These are phyloP conservation scores for Pseudopyricularia cyperi DNA, from an alignment of 2,329 filamentous ascomycete species.

Conservation along the genomic window DNA sequence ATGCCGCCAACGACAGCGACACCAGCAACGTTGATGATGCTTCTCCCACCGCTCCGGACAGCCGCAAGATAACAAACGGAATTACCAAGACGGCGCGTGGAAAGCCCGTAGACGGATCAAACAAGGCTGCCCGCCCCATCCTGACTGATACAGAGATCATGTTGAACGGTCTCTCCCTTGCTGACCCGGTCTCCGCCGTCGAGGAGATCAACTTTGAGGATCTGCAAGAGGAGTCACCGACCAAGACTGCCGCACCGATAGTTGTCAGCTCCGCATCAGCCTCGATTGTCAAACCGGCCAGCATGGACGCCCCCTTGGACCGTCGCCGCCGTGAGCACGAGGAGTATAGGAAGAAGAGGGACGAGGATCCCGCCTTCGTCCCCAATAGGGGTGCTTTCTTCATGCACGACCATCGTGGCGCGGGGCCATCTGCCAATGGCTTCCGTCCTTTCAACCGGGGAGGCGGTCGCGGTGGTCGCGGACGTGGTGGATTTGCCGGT, in stretches of 20 bases:
- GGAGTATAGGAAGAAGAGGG: constrained; percentile 76
- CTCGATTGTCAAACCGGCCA: constrained; percentile 12
- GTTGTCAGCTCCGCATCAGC: constrained; percentile 40
- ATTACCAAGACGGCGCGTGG: constrained; percentile 18
- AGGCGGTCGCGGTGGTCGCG: constrained; percentile 48
- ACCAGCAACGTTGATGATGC: constrained; percentile 48
- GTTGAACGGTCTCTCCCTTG: constrained; percentile 39
- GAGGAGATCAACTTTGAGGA: constrained; percentile 36
- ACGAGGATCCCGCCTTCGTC: constrained; percentile 84
- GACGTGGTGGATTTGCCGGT: constrained; percentile 40
- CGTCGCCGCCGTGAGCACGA: constrained; percentile 75
- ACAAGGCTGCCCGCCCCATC: constrained; percentile 21
- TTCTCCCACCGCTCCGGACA: constrained; percentile 33
- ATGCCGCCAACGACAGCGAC: constrained; percentile 47
- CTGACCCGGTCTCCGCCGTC: constrained; percentile 24
- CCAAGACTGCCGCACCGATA: constrained; percentile 32
- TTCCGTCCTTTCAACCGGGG: constrained; percentile 61
- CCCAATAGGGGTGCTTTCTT: constrained; percentile 93
- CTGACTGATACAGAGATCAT: constrained; percentile 45
- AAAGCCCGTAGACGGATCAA: constrained; percentile 10
- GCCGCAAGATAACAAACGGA: constrained; percentile 27
- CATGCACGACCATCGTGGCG: constrained; percentile 84
- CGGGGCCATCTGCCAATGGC: constrained; percentile 64
- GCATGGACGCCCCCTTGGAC: constrained; percentile 49
- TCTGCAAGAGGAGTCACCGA: neutral